Percentiles rank a stretch among this genome's conserved stretches.
phyloP scores from a whole-genome alignment of 202 grass and related monocot genomes.

The Cymbopogon flexuosus region DNA sequence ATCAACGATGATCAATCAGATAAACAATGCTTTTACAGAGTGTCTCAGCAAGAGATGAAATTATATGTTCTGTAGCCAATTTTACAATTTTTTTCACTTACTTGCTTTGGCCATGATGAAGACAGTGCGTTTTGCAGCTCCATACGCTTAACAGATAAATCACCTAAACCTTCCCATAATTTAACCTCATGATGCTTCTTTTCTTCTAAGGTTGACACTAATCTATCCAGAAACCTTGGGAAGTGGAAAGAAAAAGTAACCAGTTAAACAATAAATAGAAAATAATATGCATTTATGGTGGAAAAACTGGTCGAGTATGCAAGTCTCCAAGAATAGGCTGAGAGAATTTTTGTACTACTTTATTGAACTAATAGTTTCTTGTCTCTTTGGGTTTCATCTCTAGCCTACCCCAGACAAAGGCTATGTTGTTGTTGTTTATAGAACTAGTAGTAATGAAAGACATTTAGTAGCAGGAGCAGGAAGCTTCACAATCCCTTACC shows the following conservation, averaged over 20 bases:
- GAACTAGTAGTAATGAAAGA: not conserved
- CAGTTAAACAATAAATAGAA: conserved; percentile 8
- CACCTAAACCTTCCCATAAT: conserved; percentile 67
- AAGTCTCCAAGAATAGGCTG: not conserved
- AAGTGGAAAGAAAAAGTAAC: conserved; percentile 15
- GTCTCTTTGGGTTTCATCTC: too few species aligned
- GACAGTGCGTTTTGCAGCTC: conserved; percentile 88
- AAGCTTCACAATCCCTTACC: conserved; percentile 42
- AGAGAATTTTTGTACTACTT: not conserved
- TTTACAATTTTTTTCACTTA: conserved; percentile 22
- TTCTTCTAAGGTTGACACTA: conserved; percentile 72
- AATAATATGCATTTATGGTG: conserved; percentile 4
- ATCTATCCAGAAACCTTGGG: conserved; percentile 80
- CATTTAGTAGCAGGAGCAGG: not conserved
- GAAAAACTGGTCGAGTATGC: not conserved
- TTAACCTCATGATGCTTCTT: conserved; percentile 94
- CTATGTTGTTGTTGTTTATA: not conserved
- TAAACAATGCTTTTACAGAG: not conserved
- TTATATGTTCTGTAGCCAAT: not conserved
- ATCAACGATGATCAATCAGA: not conserved
- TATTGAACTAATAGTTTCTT: not conserved
- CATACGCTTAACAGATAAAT: conserved; percentile 78
- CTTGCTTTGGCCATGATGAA: conserved; percentile 94
- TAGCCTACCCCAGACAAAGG: too few species aligned
- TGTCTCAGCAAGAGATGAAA: not conserved